Conservation (phyloP, 208 protist species). For the Chromosphaera perkinsii region DNA sequence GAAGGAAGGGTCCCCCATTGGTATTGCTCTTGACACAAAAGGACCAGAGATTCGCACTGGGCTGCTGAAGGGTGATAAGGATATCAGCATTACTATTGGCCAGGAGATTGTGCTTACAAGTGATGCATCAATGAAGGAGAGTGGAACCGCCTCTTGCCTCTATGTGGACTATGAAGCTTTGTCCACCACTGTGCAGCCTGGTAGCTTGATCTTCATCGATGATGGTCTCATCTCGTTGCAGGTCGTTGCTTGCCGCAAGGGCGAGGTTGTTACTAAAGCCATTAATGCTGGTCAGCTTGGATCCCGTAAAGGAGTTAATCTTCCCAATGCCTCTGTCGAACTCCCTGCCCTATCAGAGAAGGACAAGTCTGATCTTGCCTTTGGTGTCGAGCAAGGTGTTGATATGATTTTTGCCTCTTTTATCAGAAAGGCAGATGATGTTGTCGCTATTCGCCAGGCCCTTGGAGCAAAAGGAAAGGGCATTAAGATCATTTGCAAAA, state of each 20-base stretch:
- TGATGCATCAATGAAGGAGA: conserved; percentile 65
- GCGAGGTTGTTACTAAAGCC: conserved; percentile 69
- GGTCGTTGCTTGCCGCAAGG: conserved; percentile 64
- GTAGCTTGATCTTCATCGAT: conserved; percentile 84
- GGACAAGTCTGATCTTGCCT: conserved; percentile 70
- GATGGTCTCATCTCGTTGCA: conserved; percentile 86
- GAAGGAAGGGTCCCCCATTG: conserved; percentile 73
- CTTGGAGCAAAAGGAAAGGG: conserved; percentile 79
- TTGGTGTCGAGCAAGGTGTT: conserved; percentile 87
- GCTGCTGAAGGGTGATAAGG: conserved; percentile 31
- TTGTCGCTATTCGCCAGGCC: conserved; percentile 77
- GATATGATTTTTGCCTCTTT: conserved; percentile 98
- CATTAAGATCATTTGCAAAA: conserved; percentile 94
- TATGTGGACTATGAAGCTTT: conserved; percentile 82
- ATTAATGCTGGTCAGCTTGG: conserved; percentile 58
- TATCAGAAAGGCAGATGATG: conserved; percentile 82
- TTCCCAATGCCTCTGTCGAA: conserved; percentile 54
- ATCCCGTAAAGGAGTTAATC: conserved; percentile 58
- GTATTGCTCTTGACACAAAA: conserved; percentile 89
- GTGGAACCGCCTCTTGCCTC: conserved; percentile 61
- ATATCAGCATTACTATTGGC: conserved; percentile 44
- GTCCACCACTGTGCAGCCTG: conserved; percentile 62
- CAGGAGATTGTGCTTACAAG: conserved; percentile 76
- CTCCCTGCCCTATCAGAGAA: conserved; percentile 62
- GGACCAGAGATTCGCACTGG: conserved; percentile 92